Evolutionary conservation across 192 early-diverging fungal species (phyloP).

Genomic region (Backusella liffmaniae): DNA sequence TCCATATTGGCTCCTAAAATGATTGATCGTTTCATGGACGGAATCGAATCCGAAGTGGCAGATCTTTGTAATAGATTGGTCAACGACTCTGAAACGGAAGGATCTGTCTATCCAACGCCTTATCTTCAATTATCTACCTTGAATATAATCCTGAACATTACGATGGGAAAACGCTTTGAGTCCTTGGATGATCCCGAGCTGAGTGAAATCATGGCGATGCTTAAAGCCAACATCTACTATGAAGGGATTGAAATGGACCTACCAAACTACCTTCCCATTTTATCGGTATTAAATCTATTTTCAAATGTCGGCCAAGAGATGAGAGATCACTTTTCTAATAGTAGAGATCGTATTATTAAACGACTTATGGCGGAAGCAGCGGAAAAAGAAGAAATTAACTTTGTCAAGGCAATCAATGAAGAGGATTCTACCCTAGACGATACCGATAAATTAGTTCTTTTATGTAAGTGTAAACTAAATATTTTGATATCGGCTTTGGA

Average conservation of each 20-base stretch:
- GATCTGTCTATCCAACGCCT: background rate
- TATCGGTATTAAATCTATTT: background rate
- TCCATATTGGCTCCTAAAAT: background rate
- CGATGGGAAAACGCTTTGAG: background rate
- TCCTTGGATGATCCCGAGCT: background rate
- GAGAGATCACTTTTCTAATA: background rate
- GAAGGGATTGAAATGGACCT: background rate
- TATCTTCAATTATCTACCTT: conserved; percentile 3
- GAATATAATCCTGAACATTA: background rate
- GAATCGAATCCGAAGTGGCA: background rate
- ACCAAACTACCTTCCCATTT: background rate
- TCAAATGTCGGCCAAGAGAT: background rate
- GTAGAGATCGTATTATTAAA: background rate
- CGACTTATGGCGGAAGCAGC: background rate
- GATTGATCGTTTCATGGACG: background rate
- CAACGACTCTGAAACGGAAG: background rate
- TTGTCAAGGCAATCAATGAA: background rate
- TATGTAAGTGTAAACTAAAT: background rate
- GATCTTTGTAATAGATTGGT: background rate
- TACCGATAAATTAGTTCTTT: background rate
- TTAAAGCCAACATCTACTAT: background rate
- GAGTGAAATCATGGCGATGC: background rate
- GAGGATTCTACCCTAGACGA: background rate
- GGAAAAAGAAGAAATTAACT: background rate
- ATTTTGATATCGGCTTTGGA: background rate